phyloP scores from a whole-genome alignment of 257 asterid species.

The Catharanthus roseus region DNA sequence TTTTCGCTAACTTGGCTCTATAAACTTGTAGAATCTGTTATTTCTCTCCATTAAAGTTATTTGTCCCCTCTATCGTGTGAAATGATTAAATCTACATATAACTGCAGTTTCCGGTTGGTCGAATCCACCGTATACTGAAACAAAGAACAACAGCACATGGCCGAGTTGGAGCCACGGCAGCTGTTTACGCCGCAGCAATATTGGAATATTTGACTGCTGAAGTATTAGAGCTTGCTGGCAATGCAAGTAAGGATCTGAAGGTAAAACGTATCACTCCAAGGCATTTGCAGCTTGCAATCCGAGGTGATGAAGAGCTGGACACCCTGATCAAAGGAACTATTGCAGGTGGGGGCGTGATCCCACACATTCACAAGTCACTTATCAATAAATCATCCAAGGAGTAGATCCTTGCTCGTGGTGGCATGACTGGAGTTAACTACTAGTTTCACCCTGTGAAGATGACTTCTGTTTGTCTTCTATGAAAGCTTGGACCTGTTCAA shows the following conservation, averaged over 20 bases:
- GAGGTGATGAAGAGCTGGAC: constrained; percentile 39
- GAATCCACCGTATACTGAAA: constrained; percentile 34
- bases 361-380: constrained; percentile 38
- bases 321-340: constrained; percentile 40
- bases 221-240: constrained; percentile 38
- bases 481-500: constrained; percentile 9
- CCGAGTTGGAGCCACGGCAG: constrained; percentile 41
- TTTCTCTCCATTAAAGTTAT: not conserved
- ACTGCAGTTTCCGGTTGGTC: constrained; percentile 37
- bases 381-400: constrained; percentile 37
- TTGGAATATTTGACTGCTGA: constrained; percentile 38
- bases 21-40: not conserved
- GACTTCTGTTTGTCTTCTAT: constrained; percentile 5
- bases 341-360: constrained; percentile 40
- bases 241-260: constrained; percentile 38
- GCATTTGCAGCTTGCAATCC: constrained; percentile 38
- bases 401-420: not conserved
- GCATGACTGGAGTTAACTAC: not conserved
- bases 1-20: not conserved
- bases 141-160: constrained; percentile 34
- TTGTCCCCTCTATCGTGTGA: not conserved
- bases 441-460: not conserved
- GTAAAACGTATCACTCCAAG: constrained; percentile 40
- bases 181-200: constrained; percentile 40
- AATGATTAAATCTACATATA: not conserved